Evolutionary conservation across 1,139 yeast species (phyloP).

Genomic region (Pichia sp.): DNA sequence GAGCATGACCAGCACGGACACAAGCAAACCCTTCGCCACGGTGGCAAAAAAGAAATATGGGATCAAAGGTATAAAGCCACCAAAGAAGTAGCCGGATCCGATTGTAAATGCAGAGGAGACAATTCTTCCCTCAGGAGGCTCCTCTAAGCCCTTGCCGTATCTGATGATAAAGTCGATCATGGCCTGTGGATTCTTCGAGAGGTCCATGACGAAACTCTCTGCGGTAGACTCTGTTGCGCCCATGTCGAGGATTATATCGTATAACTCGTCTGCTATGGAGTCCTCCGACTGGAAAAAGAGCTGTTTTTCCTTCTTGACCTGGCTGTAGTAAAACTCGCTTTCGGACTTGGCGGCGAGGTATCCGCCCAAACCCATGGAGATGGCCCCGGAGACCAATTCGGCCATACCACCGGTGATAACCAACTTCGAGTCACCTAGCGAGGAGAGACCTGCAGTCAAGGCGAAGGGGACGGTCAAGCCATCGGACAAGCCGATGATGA

Average conservation of each 20-base stretch:
- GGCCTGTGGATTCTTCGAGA: constrained; percentile 60
- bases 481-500: constrained; percentile 74
- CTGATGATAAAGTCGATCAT: constrained; percentile 70
- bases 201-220: constrained; percentile 59
- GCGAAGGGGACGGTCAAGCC: constrained; percentile 86
- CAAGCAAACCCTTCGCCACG: constrained; percentile 71
- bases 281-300: constrained; percentile 65
- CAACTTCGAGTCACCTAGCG: constrained; percentile 67
- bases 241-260: constrained; percentile 65
- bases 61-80: constrained; percentile 75
- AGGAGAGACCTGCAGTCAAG: constrained; percentile 74
- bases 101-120: constrained; percentile 72
- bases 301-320: constrained; percentile 67
- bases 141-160: constrained; percentile 72
- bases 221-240: constrained; percentile 68
- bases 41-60: constrained; percentile 73
- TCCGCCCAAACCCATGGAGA: constrained; percentile 84
- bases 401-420: constrained; percentile 87
- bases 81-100: constrained; percentile 69
- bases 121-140: constrained; percentile 77
- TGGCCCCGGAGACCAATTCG: constrained; percentile 76
- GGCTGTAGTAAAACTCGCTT: constrained; percentile 63
- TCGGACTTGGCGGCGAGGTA: constrained; percentile 79
- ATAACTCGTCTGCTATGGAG: constrained; percentile 55
- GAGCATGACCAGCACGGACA: constrained; percentile 77